Base-by-base conservation (phyloP, 202 grass and related monocot genomes). In the Digitaria exilis region DNA sequence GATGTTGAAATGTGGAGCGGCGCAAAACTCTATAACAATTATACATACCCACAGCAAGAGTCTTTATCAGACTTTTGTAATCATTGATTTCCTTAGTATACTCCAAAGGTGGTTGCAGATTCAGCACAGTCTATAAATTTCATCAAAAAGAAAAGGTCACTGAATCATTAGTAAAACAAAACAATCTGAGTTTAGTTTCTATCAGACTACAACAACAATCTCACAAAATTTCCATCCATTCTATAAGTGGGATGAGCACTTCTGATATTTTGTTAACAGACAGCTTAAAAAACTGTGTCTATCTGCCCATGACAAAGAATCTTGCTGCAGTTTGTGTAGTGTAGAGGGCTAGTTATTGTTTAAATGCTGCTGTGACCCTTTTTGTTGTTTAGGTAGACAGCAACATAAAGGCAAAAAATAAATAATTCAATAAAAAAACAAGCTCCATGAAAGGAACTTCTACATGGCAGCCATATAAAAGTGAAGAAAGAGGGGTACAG, bases 41-140 rank as follows among this genome's bases (percentile, higher is more conserved):
- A 80, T 64, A 71, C 87, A 62, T 99, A 99, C 96, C 96, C 80
- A 99, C 85, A 65, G 95, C 93, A n/a, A 99, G 90, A 69, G 93
- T 96, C 84, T 91, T 94, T 75, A 99, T 99, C 85, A 99, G 80
- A 87, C 88, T 94, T 92, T 99, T 99, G 82, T 99, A 96, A 88
- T 99, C 96, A 65, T 87, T 89, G 48, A 99, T 80, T 87, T 99
- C 96, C 86, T 99, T 99, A 7, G 91, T 84, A 67, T 96, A 90
- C 43, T 99, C 96, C 91, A 96, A 80, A n/a, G 96, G 96, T 58
- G 89, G 87, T 89, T 99, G 96, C 78, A 99, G 89, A 88, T 99
- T 99, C 66, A 99, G 88, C 81, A 99, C 88, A 73, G 96, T 89
- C 96, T 99, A 86, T 59, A 89, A 54, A 76, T 30, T 41, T 77